A percentile compares a stretch with the other conserved stretches of the same genome.
phyloP scores from a whole-genome alignment of 1,139 yeast species.

The Saccharomyces hybrid region DNA sequence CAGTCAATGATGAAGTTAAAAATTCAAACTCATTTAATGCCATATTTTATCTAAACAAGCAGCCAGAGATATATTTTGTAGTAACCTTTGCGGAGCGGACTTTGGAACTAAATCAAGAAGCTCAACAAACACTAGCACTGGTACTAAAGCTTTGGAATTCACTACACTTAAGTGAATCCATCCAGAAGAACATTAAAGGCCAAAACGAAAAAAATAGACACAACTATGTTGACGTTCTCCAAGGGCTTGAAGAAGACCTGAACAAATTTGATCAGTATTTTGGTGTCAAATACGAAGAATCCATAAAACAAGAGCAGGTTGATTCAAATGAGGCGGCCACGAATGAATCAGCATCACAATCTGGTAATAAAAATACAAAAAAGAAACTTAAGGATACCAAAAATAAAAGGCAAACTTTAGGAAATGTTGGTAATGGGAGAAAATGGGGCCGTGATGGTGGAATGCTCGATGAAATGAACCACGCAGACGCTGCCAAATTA shows the following conservation, averaged over 20 bases:
- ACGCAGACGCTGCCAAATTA: conserved; percentile 33
- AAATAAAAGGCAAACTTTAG: conserved; percentile 5
- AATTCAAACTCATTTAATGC: conserved; percentile 32
- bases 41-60: conserved; percentile 22
- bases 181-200: conserved; percentile 26
- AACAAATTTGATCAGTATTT: conserved; percentile 31
- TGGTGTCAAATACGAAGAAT: conserved; percentile 28
- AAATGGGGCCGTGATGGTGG: conserved; percentile 43
- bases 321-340: not conserved
- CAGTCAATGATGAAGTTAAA: not conserved
- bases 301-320: conserved; percentile 11
- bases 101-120: conserved; percentile 30
- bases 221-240: conserved; percentile 17
- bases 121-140: conserved; percentile 27
- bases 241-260: conserved; percentile 25
- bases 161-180: conserved; percentile 22
- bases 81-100: conserved; percentile 30
- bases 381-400: conserved; percentile 11
- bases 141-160: conserved; percentile 26
- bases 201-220: conserved; percentile 22
- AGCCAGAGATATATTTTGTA: conserved; percentile 27
- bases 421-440: conserved; percentile 27
- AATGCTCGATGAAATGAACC: conserved; percentile 34
- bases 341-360: conserved; percentile 5
- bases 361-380: conserved; percentile 2